Base-by-base conservation (phyloP, 2,329 filamentous ascomycete genomes). In the Penicillium digitatum region DNA sequence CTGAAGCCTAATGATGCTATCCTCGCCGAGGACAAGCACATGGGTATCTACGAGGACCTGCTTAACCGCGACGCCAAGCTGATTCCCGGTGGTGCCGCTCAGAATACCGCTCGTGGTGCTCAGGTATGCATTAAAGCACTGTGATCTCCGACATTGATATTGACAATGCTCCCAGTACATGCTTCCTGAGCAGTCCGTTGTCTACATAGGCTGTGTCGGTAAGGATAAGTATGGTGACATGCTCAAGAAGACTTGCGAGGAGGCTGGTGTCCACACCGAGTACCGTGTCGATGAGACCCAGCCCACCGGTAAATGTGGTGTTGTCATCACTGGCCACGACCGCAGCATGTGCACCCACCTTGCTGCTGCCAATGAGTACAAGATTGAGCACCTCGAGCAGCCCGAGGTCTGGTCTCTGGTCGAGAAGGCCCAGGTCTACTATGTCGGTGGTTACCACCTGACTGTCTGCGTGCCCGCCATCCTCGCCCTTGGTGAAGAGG, bases 1-100 rank as follows among this genome's bases (percentile, higher is more conserved):
- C 83, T 99, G 69, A 96, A 99, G 82, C 82, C 88, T 75, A 96
- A 99, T 79, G 93, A 99, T 75, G 94, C 94, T 68, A 96, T 99
- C 74, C 89, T 99, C 58, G 93, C 93, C 54, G 90, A 95, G 76
- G 85, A 90, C 72, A 88, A 95, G 81, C 94, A 99, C 79, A 81
- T 88, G 72, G 84, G 82, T 43, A 83, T 99, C 71, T 99, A 91
- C 77, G 92, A 97, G 73, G 94, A 99, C 71, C 84, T 97, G 65
- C 84, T 96, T 68, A 87, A 94, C 82, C 90, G 87, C 78, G 85
- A 94, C 68, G 93, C 93, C 61, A 95, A 95, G 79, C 82, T 97
- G 73, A 94, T 97, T 72, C 91, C 94, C 52, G 94, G 94, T 63
- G 94, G 94, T 70, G 94, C 94, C 54, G 94, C 94, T 29, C 94